A percentile compares a stretch with the other conserved stretches of the same genome.
phyloP scores from a whole-genome alignment of 2,329 filamentous ascomycete genomes.

The Penicillium sp. region DNA sequence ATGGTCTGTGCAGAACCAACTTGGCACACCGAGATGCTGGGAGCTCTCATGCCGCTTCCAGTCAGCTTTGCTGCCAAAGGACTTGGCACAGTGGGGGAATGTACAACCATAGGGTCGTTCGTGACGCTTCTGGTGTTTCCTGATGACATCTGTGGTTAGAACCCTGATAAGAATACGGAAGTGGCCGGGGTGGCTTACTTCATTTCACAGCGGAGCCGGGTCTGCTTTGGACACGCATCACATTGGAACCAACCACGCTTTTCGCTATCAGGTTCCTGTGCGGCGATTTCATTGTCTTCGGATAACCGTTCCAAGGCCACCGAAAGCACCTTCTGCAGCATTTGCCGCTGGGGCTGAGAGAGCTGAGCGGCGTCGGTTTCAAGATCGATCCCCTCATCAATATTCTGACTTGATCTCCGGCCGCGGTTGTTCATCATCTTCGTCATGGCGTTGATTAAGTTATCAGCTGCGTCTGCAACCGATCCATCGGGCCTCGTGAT shows the following conservation, averaged over 20 bases:
- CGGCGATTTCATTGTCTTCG: conserved; percentile 6
- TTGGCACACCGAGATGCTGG: conserved; percentile 70
- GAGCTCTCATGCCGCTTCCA: conserved; percentile 88
- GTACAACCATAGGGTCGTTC: conserved; percentile 80
- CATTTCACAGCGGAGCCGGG: conserved; percentile 37
- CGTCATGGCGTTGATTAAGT: conserved; percentile 35
- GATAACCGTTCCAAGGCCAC: conserved; percentile 30
- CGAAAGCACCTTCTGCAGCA: conserved; percentile 33
- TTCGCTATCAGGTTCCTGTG: conserved; percentile 9
- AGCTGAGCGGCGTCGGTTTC: conserved; percentile 21
- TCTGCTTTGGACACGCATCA: conserved; percentile 31
- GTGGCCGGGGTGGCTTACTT: conserved; percentile 28
- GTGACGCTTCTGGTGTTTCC: conserved; percentile 83
- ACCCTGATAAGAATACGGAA: neutral
- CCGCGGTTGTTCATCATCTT: conserved; percentile 32
- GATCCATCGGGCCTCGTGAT: conserved; percentile 21
- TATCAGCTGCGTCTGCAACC: conserved; percentile 31
- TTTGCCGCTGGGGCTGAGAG: conserved; percentile 31
- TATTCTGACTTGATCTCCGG: conserved; percentile 22
- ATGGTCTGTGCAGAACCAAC: conserved; percentile 65
- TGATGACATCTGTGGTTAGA: conserved; percentile 35
- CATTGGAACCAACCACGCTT: conserved; percentile 33
- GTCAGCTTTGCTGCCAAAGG: conserved; percentile 89
- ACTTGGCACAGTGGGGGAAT: conserved; percentile 64
- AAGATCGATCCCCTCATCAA: conserved; percentile 23